These are phyloP conservation scores for Verticillium nonalfalfae DNA, from an alignment of 2,329 filamentous ascomycete genomes.

Conservation along the genomic window DNA sequence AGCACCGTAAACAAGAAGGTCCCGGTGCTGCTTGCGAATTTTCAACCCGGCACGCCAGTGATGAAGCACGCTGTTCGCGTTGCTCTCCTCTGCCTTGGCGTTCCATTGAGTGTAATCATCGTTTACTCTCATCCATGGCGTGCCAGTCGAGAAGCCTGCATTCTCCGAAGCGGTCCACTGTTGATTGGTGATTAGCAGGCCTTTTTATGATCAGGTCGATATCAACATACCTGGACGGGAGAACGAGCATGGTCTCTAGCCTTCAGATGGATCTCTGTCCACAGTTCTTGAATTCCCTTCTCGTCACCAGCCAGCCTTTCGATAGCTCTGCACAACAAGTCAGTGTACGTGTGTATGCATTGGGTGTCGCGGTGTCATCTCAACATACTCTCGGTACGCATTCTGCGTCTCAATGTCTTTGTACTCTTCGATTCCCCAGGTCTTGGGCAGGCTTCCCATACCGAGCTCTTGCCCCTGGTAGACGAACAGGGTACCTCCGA, in stretches of 20 bases:
- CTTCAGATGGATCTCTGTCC: not conserved
- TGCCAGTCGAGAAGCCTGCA: not conserved
- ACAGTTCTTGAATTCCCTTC: not conserved
- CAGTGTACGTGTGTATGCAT: not conserved
- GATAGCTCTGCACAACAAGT: not conserved
- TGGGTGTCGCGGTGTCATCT: not conserved
- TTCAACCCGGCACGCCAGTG: not conserved
- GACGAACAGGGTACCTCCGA: slow-evolving; percentile 49
- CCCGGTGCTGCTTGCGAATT: not conserved
- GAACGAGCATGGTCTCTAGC: not conserved
- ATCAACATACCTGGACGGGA: not conserved
- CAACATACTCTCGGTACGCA: not conserved
- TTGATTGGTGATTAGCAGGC: not conserved
- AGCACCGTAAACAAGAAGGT: not conserved
- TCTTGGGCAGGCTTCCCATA: slow-evolving; percentile 44
- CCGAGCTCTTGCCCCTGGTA: slow-evolving; percentile 57
- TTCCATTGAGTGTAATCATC: not conserved
- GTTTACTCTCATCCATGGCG: not conserved
- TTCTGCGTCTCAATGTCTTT: slow-evolving; percentile 14
- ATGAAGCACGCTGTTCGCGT: not conserved
- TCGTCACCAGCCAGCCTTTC: not conserved
- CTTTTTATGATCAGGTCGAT: not conserved
- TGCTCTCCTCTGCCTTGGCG: not conserved
- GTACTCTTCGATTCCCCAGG: slow-evolving; percentile 41
- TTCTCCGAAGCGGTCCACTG: not conserved